phyloP scores from a whole-genome alignment of 2,329 filamentous ascomycete genomes.

The Colletotrichum sansevieriae region DNA sequence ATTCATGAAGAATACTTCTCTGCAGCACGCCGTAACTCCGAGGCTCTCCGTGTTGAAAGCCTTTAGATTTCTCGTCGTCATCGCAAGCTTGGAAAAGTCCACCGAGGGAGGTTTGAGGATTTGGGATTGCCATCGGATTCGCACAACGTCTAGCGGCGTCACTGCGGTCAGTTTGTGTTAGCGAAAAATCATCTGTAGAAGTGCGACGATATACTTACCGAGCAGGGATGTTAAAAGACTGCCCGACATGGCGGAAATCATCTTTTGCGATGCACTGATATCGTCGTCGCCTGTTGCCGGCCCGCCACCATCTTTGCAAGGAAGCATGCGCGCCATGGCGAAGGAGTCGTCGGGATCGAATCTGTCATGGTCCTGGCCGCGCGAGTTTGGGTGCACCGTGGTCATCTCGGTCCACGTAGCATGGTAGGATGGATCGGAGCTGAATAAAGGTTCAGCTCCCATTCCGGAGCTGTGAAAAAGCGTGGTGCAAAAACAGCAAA shows the following conservation, averaged over 20 bases:
- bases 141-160: constrained; percentile 95
- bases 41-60: constrained; percentile 83
- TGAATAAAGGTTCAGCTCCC: constrained; percentile 14
- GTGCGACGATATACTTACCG: constrained; percentile 66
- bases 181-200: constrained; percentile 14
- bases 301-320: constrained; percentile 42
- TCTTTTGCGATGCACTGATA: constrained; percentile 88
- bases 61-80: constrained; percentile 70
- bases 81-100: constrained; percentile 67
- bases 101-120: constrained; percentile 63
- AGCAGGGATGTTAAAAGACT: constrained; percentile 91
- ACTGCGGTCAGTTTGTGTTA: constrained; percentile 64
- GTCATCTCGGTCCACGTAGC: constrained; percentile 39
- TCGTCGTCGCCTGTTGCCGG: constrained; percentile 60
- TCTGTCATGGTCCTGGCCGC: constrained; percentile 48
- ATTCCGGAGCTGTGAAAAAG: constrained; percentile 7
- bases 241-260: constrained; percentile 92
- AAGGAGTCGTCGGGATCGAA: constrained; percentile 48
- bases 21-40: constrained; percentile 93
- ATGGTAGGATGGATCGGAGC: constrained; percentile 38
- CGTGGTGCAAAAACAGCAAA: not conserved
- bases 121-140: constrained; percentile 93
- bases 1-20: constrained; percentile 96
- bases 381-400: constrained; percentile 30
- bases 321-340: constrained; percentile 48